A percentile compares a stretch with the other conserved stretches of the same genome.
These are phyloP conservation scores for Mycena leptocephala DNA, from an alignment of 768 basidiomycete species.

Conservation along the genomic window DNA sequence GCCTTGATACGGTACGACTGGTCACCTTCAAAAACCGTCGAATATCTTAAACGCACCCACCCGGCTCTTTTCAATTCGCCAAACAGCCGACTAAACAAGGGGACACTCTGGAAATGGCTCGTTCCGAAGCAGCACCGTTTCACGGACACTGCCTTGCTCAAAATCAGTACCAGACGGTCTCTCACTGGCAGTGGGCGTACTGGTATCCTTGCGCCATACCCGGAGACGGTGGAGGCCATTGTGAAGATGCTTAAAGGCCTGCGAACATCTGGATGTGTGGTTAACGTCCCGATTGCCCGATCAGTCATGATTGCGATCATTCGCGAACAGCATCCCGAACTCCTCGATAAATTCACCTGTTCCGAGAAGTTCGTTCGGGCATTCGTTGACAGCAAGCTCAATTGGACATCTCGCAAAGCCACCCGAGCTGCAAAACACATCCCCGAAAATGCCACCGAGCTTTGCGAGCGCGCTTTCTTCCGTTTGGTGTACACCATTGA, in stretches of 20 bases:
- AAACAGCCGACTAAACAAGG: not conserved
- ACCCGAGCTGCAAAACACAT: slow-evolving; percentile 17
- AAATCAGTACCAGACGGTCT: not conserved
- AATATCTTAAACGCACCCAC: not conserved
- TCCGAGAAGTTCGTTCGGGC: not conserved
- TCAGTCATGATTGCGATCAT: slow-evolving; percentile 1
- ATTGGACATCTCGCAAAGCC: not conserved
- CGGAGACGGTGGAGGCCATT: not conserved
- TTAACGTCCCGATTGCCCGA: not conserved
- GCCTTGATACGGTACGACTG: not conserved
- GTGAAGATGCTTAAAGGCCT: not conserved
- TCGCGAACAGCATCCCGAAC: not conserved
- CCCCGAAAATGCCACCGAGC: not conserved
- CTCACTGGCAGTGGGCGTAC: not conserved
- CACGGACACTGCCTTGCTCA: not conserved
- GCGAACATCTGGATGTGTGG: not conserved
- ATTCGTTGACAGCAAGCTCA: not conserved
- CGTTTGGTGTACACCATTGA: not conserved
- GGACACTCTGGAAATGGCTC: not conserved
- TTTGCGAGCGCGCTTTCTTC: slow-evolving; percentile 11
- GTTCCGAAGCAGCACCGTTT: not conserved
- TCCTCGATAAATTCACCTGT: not conserved
- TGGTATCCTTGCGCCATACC: not conserved
- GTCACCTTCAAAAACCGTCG: not conserved
- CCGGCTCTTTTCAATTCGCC: not conserved